Percentiles rank a stretch among this genome's conserved stretches.
Evolutionary conservation across 192 early-diverging fungal genomes (phyloP).

Genomic region (Dissophora ornata): DNA sequence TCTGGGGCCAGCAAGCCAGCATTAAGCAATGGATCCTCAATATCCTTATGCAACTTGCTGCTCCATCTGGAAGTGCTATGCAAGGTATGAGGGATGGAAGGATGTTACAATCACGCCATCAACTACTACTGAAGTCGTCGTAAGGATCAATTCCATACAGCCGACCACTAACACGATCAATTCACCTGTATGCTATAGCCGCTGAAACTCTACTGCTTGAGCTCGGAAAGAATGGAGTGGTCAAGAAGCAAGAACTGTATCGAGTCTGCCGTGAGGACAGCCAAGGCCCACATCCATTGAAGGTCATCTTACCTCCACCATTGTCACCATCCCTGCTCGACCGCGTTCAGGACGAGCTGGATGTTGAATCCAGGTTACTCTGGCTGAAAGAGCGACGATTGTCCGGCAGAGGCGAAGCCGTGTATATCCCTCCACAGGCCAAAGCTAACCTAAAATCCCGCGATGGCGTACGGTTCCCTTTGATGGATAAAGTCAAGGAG

Average conservation of each 20-base stretch:
- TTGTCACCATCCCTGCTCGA: neutral
- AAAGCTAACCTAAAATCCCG: neutral
- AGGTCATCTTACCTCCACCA: neutral
- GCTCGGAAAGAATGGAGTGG: neutral
- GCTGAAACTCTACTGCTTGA: neutral
- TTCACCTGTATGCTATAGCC: neutral
- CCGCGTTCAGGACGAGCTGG: slow-evolving; percentile 1
- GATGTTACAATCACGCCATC: neutral
- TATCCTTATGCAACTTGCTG: slow-evolving; percentile 1
- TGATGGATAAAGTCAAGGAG: slow-evolving; percentile 9
- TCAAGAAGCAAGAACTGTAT: neutral
- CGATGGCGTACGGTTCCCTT: slow-evolving; percentile 2
- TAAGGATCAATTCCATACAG: too few relatives aligned
- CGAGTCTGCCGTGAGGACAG: neutral
- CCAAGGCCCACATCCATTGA: neutral
- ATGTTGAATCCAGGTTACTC: neutral
- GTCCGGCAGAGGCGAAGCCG: neutral
- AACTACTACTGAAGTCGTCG: neutral
- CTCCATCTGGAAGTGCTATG: neutral
- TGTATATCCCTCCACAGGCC: slow-evolving; percentile 34
- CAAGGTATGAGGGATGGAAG: neutral
- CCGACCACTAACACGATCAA: neutral
- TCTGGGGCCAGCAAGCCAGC: neutral
- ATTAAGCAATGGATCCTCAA: slow-evolving; percentile 16
- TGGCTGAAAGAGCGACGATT: neutral